Evolutionary conservation across 2,329 filamentous ascomycete genomes (phyloP).

Genomic region (Arthrobotrys sphaeroides): DNA sequence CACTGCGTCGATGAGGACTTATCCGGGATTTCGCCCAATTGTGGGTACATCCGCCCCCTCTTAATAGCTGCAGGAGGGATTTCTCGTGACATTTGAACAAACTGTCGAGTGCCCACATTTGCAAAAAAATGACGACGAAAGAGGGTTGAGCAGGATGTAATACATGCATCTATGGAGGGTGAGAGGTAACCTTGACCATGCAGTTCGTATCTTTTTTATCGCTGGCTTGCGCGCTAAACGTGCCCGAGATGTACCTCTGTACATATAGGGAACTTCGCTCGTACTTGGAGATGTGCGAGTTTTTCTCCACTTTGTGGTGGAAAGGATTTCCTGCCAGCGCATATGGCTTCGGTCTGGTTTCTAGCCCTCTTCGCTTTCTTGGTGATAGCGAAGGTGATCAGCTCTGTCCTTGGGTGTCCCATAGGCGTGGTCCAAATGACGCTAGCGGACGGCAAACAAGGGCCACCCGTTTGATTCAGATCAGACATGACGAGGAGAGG

Average conservation of each 20-base stretch:
- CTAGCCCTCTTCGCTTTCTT: background rate
- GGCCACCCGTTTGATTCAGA: slow-evolving; percentile 49
- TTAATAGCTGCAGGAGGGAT: background rate
- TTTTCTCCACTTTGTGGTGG: slow-evolving; percentile 29
- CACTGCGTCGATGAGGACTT: background rate
- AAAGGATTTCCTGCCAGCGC: slow-evolving; percentile 25
- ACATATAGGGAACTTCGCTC: background rate
- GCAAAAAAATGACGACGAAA: background rate
- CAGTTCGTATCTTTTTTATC: slow-evolving; percentile 23
- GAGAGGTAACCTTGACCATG: background rate
- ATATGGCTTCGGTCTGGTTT: background rate
- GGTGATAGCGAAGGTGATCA: slow-evolving; percentile 11
- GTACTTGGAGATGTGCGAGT: background rate
- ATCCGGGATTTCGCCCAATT: slow-evolving; percentile 11
- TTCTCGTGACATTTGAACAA: background rate
- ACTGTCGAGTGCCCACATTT: background rate
- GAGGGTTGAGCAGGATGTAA: slow-evolving; percentile 9
- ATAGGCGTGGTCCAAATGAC: slow-evolving; percentile 45
- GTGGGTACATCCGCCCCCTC: slow-evolving; percentile 15
- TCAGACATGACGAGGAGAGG: slow-evolving; percentile 17
- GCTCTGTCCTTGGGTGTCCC: slow-evolving; percentile 8
- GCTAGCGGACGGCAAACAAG: slow-evolving; percentile 53
- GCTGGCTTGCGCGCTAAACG: slow-evolving; percentile 38
- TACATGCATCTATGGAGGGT: slow-evolving; percentile 11
- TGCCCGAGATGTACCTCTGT: background rate